These are phyloP conservation scores for Coemansia reversa DNA, from an alignment of 192 early-diverging fungal species.

Conservation along the genomic window DNA sequence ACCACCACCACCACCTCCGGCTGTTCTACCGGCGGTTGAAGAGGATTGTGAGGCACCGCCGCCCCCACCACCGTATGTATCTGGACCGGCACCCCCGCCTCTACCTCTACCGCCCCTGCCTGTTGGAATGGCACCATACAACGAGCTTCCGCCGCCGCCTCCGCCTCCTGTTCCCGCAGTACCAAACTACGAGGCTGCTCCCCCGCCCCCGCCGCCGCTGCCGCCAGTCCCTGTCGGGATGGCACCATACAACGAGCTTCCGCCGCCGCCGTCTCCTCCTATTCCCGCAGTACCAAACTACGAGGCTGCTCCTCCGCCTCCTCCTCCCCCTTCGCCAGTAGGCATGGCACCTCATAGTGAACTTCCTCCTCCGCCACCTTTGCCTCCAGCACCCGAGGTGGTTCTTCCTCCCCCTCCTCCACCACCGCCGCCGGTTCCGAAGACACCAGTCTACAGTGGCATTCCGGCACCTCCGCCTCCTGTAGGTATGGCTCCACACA, in stretches of 20 bases:
- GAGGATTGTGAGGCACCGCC: conserved; percentile 11
- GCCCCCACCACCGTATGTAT: conserved; percentile 11
- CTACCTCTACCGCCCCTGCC: conserved; percentile 15
- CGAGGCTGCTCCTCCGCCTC: background rate
- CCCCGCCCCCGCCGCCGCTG: conserved; percentile 2
- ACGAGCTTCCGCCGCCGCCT: conserved; percentile 8
- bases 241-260: conserved; percentile 10
- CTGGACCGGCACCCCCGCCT: background rate
- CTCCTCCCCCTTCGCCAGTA: conserved; percentile 2
- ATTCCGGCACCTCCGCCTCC: conserved; percentile 19
- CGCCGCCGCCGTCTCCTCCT: conserved; percentile 1
- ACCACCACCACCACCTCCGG: conserved; percentile 6
- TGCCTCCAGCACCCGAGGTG: conserved; percentile 17
- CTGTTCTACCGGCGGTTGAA: background rate
- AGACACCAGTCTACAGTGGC: conserved; percentile 3
- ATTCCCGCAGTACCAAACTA: conserved; percentile 6
- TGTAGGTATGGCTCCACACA: conserved; percentile 14
- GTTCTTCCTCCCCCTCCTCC: conserved; percentile 17
- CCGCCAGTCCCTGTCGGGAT: conserved; percentile 3
- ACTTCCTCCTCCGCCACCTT: conserved; percentile 10
- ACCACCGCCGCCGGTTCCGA: conserved; percentile 7
- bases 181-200: conserved; percentile 9
- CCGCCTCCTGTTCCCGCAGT: background rate
- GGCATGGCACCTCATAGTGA: conserved; percentile 20
- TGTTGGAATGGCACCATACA: conserved; percentile 5